These are phyloP conservation scores for Silene uniflora DNA, from an alignment of 148 eudicot species.

Conservation along the genomic window DNA sequence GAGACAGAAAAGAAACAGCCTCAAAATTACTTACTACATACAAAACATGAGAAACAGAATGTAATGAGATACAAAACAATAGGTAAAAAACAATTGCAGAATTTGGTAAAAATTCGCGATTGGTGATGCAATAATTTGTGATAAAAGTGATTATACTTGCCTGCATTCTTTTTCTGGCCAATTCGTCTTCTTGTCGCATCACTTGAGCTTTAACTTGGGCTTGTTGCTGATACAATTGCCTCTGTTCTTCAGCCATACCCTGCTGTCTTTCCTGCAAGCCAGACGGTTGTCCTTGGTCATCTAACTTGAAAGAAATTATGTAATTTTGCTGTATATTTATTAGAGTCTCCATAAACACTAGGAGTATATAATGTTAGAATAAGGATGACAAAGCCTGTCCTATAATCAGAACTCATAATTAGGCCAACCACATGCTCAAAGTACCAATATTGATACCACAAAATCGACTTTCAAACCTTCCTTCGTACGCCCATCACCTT, in stretches of 20 bases:
- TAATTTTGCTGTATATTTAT: not conserved
- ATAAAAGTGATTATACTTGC: constrained; percentile 25
- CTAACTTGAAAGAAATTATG: not conserved
- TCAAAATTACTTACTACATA: not conserved
- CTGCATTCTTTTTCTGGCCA: constrained; percentile 95
- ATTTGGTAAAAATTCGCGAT: not conserved
- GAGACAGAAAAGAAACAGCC: not conserved
- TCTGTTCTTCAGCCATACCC: constrained; percentile 82
- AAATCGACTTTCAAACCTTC: not conserved
- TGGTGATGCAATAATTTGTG: not conserved
- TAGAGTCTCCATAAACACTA: not conserved
- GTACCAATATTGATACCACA: not conserved
- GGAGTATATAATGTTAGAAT: not conserved
- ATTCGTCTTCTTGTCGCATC: constrained; percentile 83
- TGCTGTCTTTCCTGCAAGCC: constrained; percentile 69
- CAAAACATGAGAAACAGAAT: not conserved
- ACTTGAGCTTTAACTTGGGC: constrained; percentile 85
- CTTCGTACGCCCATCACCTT: not conserved
- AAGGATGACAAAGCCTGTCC: not conserved
- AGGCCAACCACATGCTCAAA: not conserved
- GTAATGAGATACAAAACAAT: not conserved
- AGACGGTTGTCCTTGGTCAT: not conserved
- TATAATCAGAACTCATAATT: not conserved
- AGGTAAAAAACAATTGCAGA: not conserved
- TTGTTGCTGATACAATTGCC: constrained; percentile 74